Conservation (phyloP, 1,139 yeast species). For the Nakaseomyces sp. region DNA sequence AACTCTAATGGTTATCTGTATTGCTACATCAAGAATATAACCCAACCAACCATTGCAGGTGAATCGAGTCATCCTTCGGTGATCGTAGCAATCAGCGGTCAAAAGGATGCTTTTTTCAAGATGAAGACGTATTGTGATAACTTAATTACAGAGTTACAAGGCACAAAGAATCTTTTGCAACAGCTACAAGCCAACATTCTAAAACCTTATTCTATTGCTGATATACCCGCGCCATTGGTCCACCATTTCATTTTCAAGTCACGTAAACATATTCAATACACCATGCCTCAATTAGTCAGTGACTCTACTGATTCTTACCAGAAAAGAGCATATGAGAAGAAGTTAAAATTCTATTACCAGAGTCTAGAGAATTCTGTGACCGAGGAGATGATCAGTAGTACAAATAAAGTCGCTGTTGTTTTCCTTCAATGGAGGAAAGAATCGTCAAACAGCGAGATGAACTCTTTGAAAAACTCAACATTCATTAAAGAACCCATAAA, state of each 20-base stretch:
- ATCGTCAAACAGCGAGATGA: conserved; percentile 7
- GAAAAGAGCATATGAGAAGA: conserved; percentile 14
- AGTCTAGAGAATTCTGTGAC: conserved; percentile 22
- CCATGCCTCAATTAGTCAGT: conserved; percentile 31
- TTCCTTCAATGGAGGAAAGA: conserved; percentile 34
- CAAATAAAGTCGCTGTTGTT: conserved; percentile 21
- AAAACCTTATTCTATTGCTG: conserved; percentile 37
- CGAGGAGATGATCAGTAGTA: conserved; percentile 21
- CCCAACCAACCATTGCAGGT: conserved; percentile 33
- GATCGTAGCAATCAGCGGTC: conserved; percentile 70
- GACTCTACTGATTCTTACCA: conserved; percentile 4
- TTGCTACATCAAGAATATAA: conserved; percentile 59
- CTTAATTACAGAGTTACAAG: conserved; percentile 34
- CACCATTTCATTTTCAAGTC: conserved; percentile 78
- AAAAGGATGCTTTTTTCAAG: conserved; percentile 70
- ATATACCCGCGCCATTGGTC: conserved; percentile 52
- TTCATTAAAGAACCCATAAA: conserved; percentile 26
- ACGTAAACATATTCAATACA: conserved; percentile 51
- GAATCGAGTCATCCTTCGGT: not conserved
- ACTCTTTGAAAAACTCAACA: conserved; percentile 8
- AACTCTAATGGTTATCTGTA: conserved; percentile 82
- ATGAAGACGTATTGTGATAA: conserved; percentile 53
- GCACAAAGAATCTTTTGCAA: conserved; percentile 30
- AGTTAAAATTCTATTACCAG: conserved; percentile 23
- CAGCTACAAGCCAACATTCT: conserved; percentile 28